Evolutionary conservation across 352 stramenopile genomes (phyloP), one percentile per base, ranked within the genome.

Genomic region (Pythium phragmiticola): DNA sequence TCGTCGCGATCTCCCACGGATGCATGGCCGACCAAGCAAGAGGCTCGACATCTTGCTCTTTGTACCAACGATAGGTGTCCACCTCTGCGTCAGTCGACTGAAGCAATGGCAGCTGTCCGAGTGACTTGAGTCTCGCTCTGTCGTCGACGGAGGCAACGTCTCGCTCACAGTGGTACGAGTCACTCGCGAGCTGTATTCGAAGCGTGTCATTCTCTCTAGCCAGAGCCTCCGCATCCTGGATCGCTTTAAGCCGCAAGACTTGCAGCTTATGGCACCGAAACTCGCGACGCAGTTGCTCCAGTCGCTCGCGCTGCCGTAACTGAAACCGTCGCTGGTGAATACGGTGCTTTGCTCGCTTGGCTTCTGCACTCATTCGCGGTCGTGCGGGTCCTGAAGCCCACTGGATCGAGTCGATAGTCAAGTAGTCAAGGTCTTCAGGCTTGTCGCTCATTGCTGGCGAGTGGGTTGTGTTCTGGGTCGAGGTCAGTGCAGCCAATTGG

Each of bases 291-390:
- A 56, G n/a, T 12, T 56, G 17, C 34, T 56, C 28, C 2, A 56
- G 21, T 17, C 49, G 49, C 49, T 28, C 8, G 4, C 28, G 49
- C 30, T 56, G 33, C 14, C 49, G 49, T 30, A 28, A n/a, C 12
- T 43, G 26, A 17, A 56, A 56, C 16, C 17, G 23, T 1, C 33
- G 49, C 33, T 56, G 49, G 28, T 43, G 33, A 5, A 56, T 16
- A 21, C 49, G 49, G 49, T 56, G 49, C 33, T 56, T 56, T 28
- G 49, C 28, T 30, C 49, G 49, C 28, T 41, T 37, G n/a, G 45
- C 30, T 28, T 56, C 49, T 16, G 14, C 0, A 13, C 14, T 23
- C 49, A 56, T 56, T 16, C 49, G 49, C 0, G 49, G 49, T 17
- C 49, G 49, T 3, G 7, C n/a, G 30, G 42, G 34, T 41, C 49